Base-by-base conservation (phyloP, 192 early-diverging fungal genomes). In the Coemansia guatemalensis region DNA sequence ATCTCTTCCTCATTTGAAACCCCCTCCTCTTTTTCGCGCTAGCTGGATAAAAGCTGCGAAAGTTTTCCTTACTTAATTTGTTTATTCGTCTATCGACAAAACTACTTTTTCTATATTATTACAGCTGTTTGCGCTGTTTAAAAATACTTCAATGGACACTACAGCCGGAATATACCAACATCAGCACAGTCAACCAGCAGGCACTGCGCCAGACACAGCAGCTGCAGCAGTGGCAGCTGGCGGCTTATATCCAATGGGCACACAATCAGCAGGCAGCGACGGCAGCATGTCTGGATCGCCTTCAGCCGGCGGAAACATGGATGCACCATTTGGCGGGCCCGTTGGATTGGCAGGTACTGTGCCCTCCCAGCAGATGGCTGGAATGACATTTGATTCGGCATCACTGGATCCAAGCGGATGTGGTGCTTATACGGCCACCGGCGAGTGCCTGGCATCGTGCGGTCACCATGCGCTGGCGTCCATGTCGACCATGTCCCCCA, bases 211-310 rank as follows among this genome's bases (percentile, higher is more conserved):
- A 44, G 39, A 54, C 17, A 18, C 60, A 48, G 57, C 41, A 60
- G 30, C 57, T 4, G 57, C 56, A 12, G 56, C 26, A 14, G 23
- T 47, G n/a, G 12, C 58, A 25, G 55, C 58, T 4, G 12, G 64
- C 47, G 67, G 73, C 8, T 60, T 75, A 41, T 75, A 69, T 25
- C 73, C 73, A 21, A 75, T 75, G 68, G 48, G 53, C 32, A n/a
- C 41, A 21, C 49, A 18, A 6, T 17, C 58, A 49, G 32, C 51
- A 1, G 41, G 8, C 8, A 51, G 30, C 58, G 50, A 54, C 47
- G 30, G 22, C 6, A 33, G 30, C 27, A 63, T 48, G 32, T 17
- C 20, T 41, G 55, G 51, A 35, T 30, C 56, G 22, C 24, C 66
- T 22, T 18, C 52, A 18, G 20, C 58, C 1, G 22, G 26, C 3